Conservation (phyloP, 2,329 filamentous ascomycete genomes). For the Gliomastix tumulicola region DNA sequence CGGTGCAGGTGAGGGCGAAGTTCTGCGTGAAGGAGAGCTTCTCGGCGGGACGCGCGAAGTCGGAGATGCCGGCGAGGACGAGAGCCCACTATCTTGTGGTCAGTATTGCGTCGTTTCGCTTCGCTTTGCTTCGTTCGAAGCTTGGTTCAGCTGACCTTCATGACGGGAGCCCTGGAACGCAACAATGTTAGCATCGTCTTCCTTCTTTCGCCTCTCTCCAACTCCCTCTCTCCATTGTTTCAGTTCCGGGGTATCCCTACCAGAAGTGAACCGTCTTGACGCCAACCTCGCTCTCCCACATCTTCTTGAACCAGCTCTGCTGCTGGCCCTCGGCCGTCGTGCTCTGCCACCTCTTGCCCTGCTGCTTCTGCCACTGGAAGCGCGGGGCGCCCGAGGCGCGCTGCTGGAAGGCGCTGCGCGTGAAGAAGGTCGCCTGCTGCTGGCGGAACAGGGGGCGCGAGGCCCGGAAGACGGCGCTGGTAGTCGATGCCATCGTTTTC, state of each 20-base stretch:
- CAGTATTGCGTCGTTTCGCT: background rate
- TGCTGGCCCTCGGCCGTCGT: constrained; percentile 43
- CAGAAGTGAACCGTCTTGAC: constrained; percentile 98
- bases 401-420: constrained; percentile 29
- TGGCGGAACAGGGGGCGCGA: constrained; percentile 50
- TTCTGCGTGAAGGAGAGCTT: constrained; percentile 94
- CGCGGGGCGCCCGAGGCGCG: constrained; percentile 6
- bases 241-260: constrained; percentile 39
- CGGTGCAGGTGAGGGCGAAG: constrained; percentile 79
- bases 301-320: constrained; percentile 61
- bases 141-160: constrained; percentile 65
- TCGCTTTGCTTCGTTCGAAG: background rate
- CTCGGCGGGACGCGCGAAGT: constrained; percentile 85
- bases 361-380: background rate
- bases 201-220: background rate
- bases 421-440: constrained; percentile 28
- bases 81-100: constrained; percentile 66
- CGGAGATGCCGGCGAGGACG: constrained; percentile 85
- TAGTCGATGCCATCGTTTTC: constrained; percentile 38
- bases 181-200: constrained; percentile 11
- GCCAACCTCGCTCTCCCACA: constrained; percentile 78
- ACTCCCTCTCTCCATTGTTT: too few relatives aligned
- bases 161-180: constrained; percentile 72
- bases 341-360: constrained; percentile 62
- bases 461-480: constrained; percentile 43